Base-by-base conservation (phyloP, 2,329 filamentous ascomycete species). In the Cyphellophora europaea region DNA sequence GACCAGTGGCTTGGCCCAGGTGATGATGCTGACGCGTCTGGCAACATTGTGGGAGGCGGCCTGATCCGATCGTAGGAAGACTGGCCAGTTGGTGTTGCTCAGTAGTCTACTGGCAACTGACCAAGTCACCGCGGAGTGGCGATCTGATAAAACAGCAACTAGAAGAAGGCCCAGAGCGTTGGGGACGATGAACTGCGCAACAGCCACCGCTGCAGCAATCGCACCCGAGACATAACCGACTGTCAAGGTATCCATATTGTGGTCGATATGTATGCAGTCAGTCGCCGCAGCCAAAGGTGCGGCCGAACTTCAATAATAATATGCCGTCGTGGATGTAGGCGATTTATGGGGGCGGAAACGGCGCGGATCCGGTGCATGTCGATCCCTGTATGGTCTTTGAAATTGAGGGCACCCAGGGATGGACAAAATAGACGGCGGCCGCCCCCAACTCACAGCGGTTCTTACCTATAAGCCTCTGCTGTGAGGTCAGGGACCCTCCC, bases 21-120 rank as follows among this genome's bases (percentile, higher is more conserved):
- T 50, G 11, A 53, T 34, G 15, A 57, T 12, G 8, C 38, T 33
- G 21, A 57, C 44, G 14, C 43, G 32, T 14, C 36, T 48, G 16
- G 53, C 53, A 11, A 63, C 57, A 1, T 57, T 54, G 6, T 40
- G 38, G 2, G 44, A 51, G 5, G 50, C 44, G 1, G 55, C 47
- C 10, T 55, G 53, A 42, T 68, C 65, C 2, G 59, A 50, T 10
- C 49, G 44, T 8, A 69, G 56, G 6, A 67, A 41, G 2, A 47
- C 35, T 6, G 65, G 62, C 64, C 66, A 68, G 29, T 56, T 48
- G 2, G 63, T 62, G 17, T 50, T 49, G 32, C 66, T 59, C 5
- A 67, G 43, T 3, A 52, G 39, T 38, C 51, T 48, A 29, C 44
- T 51, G 12, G 62, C 51, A 19, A 62, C 56, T 14, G 56, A 62